Percentiles rank a stretch among this genome's conserved stretches.
Conservation (phyloP, 495 filamentous ascomycete genomes). For the Penicillium dipodomyicola region DNA sequence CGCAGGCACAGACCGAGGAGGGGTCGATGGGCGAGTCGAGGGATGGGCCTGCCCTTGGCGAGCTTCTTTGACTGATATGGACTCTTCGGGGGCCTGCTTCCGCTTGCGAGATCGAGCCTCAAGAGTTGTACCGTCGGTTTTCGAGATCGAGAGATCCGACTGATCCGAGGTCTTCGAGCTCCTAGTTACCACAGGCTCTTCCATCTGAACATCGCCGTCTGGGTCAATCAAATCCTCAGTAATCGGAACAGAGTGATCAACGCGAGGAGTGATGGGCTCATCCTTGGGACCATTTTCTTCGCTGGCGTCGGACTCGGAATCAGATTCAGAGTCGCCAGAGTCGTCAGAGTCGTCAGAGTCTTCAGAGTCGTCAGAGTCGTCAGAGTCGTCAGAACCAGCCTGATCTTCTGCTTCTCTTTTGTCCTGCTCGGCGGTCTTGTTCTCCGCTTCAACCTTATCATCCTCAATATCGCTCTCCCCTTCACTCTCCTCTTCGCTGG, state of each 20-base stretch:
- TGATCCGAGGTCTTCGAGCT: not conserved
- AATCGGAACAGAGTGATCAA: not conserved
- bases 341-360: not conserved
- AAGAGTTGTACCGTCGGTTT: not conserved
- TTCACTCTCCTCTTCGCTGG: conserved; percentile 11
- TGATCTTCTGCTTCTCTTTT: not conserved
- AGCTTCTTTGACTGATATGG: conserved; percentile 28
- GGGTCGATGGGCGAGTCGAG: not conserved
- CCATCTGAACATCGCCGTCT: conserved; percentile 7
- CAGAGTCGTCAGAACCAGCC: not conserved
- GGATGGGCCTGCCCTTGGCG: conserved; percentile 20
- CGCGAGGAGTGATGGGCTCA: not conserved
- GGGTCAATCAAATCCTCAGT: not conserved
- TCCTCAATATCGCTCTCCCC: conserved; percentile 5
- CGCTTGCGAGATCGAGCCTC: conserved; percentile 24
- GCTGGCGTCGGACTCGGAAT: not conserved
- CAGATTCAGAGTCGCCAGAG: not conserved
- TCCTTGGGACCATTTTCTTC: conserved; percentile 2
- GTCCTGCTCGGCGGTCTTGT: not conserved
- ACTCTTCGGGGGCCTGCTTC: conserved; percentile 24
- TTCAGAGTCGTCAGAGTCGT: not conserved
- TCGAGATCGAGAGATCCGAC: not conserved
- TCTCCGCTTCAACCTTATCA: conserved; percentile 4
- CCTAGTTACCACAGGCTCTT: not conserved
- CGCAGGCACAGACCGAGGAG: not conserved